A percentile compares a stretch with the other conserved stretches of the same genome.
phyloP scores from a whole-genome alignment of 495 filamentous ascomycete genomes.

The Aspergillus haitiensis region DNA sequence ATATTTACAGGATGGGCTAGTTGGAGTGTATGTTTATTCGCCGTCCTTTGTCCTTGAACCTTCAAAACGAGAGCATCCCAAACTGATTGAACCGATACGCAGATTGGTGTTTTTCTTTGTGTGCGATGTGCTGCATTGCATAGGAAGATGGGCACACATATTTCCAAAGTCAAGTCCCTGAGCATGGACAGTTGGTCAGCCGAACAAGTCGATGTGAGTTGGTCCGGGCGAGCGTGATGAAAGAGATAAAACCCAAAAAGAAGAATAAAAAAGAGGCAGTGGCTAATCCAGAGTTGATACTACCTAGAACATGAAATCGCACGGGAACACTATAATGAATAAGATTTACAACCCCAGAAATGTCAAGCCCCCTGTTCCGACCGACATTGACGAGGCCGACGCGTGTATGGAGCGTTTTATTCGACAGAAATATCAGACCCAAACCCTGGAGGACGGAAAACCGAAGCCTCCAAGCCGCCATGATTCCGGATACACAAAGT shows the following conservation, averaged over 20 bases:
- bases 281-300: slow-evolving; percentile 22
- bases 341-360: slow-evolving; percentile 83
- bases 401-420: slow-evolving; percentile 92
- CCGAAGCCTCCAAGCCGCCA: slow-evolving; percentile 48
- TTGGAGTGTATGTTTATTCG: slow-evolving; percentile 78
- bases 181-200: slow-evolving; percentile 96
- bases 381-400: slow-evolving; percentile 89
- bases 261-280: background rate
- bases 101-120: slow-evolving; percentile 96
- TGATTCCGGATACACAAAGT: slow-evolving; percentile 39
- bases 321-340: slow-evolving; percentile 84
- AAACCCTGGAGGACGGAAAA: slow-evolving; percentile 54
- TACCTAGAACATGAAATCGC: slow-evolving; percentile 81
- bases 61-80: background rate
- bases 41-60: slow-evolving; percentile 1
- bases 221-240: background rate
- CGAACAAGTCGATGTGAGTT: slow-evolving; percentile 89
- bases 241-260: background rate
- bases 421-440: slow-evolving; percentile 84
- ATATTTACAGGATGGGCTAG: slow-evolving; percentile 81
- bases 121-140: slow-evolving; percentile 96
- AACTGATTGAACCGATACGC: slow-evolving; percentile 30
- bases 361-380: slow-evolving; percentile 74
- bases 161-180: slow-evolving; percentile 97
- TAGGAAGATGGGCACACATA: slow-evolving; percentile 94